phyloP scores from a whole-genome alignment of 2,329 filamentous ascomycete species.

The Myriangium duriaei region DNA sequence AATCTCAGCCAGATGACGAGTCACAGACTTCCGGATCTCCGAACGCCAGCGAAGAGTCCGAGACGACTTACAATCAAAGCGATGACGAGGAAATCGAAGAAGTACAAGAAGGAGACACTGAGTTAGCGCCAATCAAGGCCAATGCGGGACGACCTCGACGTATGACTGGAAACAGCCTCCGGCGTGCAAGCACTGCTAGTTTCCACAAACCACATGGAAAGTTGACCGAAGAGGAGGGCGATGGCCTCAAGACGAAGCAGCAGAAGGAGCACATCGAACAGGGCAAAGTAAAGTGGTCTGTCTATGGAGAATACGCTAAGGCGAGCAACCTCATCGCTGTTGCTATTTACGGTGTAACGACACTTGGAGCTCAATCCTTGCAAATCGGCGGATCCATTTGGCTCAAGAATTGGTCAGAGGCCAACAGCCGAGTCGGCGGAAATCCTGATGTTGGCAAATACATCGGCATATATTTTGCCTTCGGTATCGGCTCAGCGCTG shows the following conservation, averaged over 20 bases:
- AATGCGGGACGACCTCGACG: slow-evolving; percentile 43
- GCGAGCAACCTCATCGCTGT: slow-evolving; percentile 85
- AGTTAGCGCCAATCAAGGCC: slow-evolving; percentile 61
- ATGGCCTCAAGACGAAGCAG: slow-evolving; percentile 62
- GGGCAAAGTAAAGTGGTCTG: slow-evolving; percentile 95
- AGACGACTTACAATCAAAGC: slow-evolving; percentile 41
- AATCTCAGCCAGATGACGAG: slow-evolving; percentile 29
- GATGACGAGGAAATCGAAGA: slow-evolving; percentile 44
- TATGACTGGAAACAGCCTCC: slow-evolving; percentile 63
- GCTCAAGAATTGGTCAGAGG: slow-evolving; percentile 86
- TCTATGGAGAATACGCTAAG: slow-evolving; percentile 90
- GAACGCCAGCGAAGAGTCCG: slow-evolving; percentile 56
- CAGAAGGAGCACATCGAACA: slow-evolving; percentile 81
- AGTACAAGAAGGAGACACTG: slow-evolving; percentile 58
- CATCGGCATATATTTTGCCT: slow-evolving; percentile 88
- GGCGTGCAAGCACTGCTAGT: slow-evolving; percentile 82
- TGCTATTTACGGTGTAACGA: slow-evolving; percentile 59
- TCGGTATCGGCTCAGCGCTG: slow-evolving; percentile 74
- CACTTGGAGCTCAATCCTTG: slow-evolving; percentile 68
- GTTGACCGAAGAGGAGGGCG: slow-evolving; percentile 67
- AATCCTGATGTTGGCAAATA: slow-evolving; percentile 79
- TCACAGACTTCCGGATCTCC: slow-evolving; percentile 33
- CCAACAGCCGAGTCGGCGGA: slow-evolving; percentile 52
- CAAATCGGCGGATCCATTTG: slow-evolving; percentile 78
- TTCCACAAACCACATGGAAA: slow-evolving; percentile 80